phyloP scores from a whole-genome alignment of 1,284 basidiomycete genomes.

The Microbotryum violaceum region DNA sequence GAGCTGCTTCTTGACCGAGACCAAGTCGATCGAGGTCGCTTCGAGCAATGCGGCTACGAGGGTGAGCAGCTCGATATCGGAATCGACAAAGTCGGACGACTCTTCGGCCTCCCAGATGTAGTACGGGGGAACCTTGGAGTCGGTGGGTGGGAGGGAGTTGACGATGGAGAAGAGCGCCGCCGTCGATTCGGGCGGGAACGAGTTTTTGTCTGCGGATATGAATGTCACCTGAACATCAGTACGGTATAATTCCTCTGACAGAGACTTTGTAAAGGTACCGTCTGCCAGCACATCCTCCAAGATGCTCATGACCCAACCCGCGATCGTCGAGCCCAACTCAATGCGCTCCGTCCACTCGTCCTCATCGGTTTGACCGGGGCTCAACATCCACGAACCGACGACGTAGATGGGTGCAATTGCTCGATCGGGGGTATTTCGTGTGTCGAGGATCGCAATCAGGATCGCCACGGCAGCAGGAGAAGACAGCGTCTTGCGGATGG shows the following conservation, averaged over 20 bases:
- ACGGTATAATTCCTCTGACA: too few relatives aligned
- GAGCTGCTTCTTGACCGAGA: conserved; percentile 60
- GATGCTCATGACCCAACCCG: conserved; percentile 22
- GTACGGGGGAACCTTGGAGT: conserved; percentile 52
- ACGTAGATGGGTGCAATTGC: conserved; percentile 56
- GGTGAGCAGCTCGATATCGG: conserved; percentile 64
- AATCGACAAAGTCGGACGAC: conserved; percentile 51
- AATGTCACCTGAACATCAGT: not conserved
- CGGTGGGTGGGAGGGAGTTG: conserved; percentile 53
- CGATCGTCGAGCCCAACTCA: conserved; percentile 47
- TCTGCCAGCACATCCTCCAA: conserved; percentile 24
- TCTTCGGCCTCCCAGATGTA: conserved; percentile 49
- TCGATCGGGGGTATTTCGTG: not conserved
- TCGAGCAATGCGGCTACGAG: conserved; percentile 66
- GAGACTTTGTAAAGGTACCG: conserved; percentile 5
- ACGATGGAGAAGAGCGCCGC: conserved; percentile 58
- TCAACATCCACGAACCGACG: conserved; percentile 53
- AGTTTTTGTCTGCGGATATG: conserved; percentile 42
- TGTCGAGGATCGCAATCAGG: conserved; percentile 52
- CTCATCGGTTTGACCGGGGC: conserved; percentile 36
- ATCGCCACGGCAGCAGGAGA: conserved; percentile 59
- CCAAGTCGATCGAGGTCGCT: conserved; percentile 63
- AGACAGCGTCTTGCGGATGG: conserved; percentile 58
- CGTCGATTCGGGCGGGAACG: conserved; percentile 46
- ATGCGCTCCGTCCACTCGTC: conserved; percentile 62